Conservation (phyloP, 2,329 filamentous ascomycete species). For the Phialemonium atrogriseum region DNA sequence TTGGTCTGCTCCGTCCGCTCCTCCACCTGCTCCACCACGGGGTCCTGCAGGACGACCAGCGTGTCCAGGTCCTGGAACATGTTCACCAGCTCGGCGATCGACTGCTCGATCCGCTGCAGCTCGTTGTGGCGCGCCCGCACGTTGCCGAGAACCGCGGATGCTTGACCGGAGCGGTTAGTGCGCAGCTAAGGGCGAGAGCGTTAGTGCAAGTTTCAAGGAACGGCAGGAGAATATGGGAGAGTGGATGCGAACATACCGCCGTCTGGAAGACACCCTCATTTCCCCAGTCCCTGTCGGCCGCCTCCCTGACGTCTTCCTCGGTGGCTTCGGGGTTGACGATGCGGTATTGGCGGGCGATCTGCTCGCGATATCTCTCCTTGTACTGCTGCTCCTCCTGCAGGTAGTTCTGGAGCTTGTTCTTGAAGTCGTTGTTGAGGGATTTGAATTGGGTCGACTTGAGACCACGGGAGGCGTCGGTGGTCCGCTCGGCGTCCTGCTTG, state of each 20-base stretch:
- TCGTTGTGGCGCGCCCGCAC: conserved; percentile 79
- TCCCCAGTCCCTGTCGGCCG: conserved; percentile 63
- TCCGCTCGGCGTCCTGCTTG: conserved; percentile 61
- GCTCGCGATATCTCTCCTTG: conserved; percentile 63
- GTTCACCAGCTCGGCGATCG: conserved; percentile 58
- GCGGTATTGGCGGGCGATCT: conserved; percentile 71
- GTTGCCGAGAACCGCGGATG: conserved; percentile 64
- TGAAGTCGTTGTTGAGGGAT: conserved; percentile 64
- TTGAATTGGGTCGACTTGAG: conserved; percentile 64
- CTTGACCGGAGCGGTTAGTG: conserved; percentile 66
- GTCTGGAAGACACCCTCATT: conserved; percentile 76
- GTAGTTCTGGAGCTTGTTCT: conserved; percentile 62
- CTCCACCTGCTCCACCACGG: conserved; percentile 53
- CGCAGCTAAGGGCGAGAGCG: conserved; percentile 46
- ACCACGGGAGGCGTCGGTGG: conserved; percentile 48
- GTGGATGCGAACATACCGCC: conserved; percentile 49
- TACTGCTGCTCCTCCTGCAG: conserved; percentile 64
- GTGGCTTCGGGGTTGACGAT: conserved; percentile 78
- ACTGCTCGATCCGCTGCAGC: conserved; percentile 71
- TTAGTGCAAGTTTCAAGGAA: conserved; percentile 1
- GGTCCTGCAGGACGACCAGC: conserved; percentile 64
- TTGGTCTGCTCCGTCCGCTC: conserved; percentile 57
- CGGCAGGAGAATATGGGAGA: conserved; percentile 1
- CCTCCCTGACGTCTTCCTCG: conserved; percentile 62
- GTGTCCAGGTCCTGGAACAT: conserved; percentile 71